Conservation (phyloP, 352 stramenopile species). For the Globisporangium cederbergense region DNA sequence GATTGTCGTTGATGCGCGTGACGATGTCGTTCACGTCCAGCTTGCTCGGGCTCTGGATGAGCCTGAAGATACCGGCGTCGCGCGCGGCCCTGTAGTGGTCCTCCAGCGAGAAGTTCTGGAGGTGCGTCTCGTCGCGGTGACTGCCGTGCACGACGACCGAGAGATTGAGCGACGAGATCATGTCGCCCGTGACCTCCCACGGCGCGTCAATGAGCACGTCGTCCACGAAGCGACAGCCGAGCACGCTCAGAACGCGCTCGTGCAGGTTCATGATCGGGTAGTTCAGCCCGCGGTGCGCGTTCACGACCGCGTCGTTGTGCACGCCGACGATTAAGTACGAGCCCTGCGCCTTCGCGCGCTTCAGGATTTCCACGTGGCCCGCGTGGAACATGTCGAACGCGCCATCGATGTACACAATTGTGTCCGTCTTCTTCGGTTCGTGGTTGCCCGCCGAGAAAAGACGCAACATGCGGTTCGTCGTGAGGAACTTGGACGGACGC, state of each 20-base stretch:
- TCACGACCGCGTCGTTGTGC: slow-evolving; percentile 93
- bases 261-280: slow-evolving; percentile 99
- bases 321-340: slow-evolving; percentile 97
- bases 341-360: slow-evolving; percentile 89
- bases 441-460: slow-evolving; percentile 89
- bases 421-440: slow-evolving; percentile 86
- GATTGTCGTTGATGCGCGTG: slow-evolving; percentile 86
- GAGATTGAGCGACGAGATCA: slow-evolving; percentile 92
- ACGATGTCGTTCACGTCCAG: slow-evolving; percentile 88
- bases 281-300: slow-evolving; percentile 86
- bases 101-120: slow-evolving; percentile 59
- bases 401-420: slow-evolving; percentile 98
- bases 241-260: slow-evolving; percentile 95
- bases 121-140: slow-evolving; percentile 72
- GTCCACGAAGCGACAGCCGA: slow-evolving; percentile 96
- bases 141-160: slow-evolving; percentile 83
- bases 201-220: slow-evolving; percentile 98
- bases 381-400: slow-evolving; percentile 99
- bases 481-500: slow-evolving; percentile 93
- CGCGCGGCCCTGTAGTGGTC: slow-evolving; percentile 79
- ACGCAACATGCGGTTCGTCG: slow-evolving; percentile 93
- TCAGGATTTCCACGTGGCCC: slow-evolving; percentile 96
- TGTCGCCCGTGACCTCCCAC: slow-evolving; percentile 93
- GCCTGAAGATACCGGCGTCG: slow-evolving; percentile 80
- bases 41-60: slow-evolving; percentile 66